Base-by-base conservation (phyloP, 75 land plant genomes). In the Cupressus sempervirens region DNA sequence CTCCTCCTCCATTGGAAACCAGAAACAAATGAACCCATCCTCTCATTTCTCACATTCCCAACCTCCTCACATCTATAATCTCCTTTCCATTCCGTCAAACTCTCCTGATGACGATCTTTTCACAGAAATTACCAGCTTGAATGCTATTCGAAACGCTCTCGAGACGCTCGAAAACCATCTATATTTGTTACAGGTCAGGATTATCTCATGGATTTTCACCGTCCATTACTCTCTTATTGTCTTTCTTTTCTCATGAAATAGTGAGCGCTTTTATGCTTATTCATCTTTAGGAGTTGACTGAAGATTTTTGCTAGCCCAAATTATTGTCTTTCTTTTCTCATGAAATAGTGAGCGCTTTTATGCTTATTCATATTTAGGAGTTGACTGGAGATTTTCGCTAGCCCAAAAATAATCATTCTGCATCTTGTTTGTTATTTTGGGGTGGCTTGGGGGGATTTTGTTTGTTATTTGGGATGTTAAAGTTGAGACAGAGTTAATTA, bases 161-260 rank as follows among this genome's bases (percentile, higher is more conserved):
- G 95, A 94, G 89, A 86, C 89, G 32, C 91, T 94, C 46, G 95
- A 94, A 67, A 92, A 92, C 48, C 95, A 94, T 87, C 94, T 94
- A 81, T 90, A 94, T 77, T 88, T 92, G 67, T 87, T 92, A 77
- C 94, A 94, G 45, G 95, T 93, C 56, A 84, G 91, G 85, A 52
- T 54, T 48, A 48, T 48, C 50, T 48, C 50, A 8, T 48, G 50
- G 8, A 9, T 83, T 38, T 76, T 9, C 36, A 36, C 32, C 41
- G 74, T 68, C 52, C 8, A 23, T 58, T 82, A 53, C 72, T 81
- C 62, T 65, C 20, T 8, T 7, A 16, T 11, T 32, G 23, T 43
- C 29, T 38, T n/a, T 82, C 72, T 23, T 23, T 36, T 53, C 29
- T n/a, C n/a, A 0, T 65, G 23, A 65, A 26, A 65, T 65, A 4